Evolutionary conservation across 345 rosid genomes (phyloP).

Genomic region (Turnera subulata): DNA sequence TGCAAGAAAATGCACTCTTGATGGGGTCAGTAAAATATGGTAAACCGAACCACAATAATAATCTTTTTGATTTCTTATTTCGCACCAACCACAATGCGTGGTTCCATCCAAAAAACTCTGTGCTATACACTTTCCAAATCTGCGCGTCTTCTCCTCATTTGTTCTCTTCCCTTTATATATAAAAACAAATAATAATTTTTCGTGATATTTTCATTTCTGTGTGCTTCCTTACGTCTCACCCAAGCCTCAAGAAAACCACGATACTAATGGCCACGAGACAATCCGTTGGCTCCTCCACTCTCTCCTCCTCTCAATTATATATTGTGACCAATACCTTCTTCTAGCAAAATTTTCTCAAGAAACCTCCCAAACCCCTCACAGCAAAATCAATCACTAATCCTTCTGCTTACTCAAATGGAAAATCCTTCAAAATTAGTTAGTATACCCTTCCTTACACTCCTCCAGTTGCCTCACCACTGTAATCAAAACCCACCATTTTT

Average conservation of each 20-base stretch:
- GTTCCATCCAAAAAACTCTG: no score
- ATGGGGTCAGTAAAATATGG: no score
- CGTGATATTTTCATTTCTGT: background rate
- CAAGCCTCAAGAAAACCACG: background rate
- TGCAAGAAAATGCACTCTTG: no score
- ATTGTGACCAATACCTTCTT: background rate
- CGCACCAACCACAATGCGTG: no score
- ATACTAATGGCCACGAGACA: background rate
- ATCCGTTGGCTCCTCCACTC: background rate
- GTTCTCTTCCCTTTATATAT: no score
- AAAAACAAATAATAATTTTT: no score
- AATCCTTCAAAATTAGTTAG: slow-evolving; percentile 24
- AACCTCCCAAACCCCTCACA: background rate
- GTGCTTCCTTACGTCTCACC: background rate
- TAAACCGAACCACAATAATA: no score
- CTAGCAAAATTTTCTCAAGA: background rate
- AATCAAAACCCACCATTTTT: background rate
- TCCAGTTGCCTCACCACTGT: background rate
- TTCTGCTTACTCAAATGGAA: slow-evolving; percentile 23
- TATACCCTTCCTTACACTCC: slow-evolving; percentile 46
- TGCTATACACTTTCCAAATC: no score
- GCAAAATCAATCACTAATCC: background rate
- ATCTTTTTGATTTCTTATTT: no score
- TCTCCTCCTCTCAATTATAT: background rate
- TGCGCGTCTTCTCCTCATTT: no score